phyloP scores from a whole-genome alignment of 306 rosid genomes.

The Citrullus colocynthis region DNA sequence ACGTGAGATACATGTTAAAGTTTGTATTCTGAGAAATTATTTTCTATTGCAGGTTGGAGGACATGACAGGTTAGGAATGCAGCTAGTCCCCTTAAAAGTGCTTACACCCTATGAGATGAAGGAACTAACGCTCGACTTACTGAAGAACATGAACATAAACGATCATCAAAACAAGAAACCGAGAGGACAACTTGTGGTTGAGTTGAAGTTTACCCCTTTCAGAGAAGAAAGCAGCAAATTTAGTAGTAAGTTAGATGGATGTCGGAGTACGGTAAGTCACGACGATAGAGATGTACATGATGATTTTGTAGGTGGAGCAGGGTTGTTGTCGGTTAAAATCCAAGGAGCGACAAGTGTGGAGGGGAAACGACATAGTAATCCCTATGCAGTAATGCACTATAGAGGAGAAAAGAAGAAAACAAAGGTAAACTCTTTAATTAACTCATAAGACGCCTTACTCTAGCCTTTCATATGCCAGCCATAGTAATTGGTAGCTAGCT shows the following conservation, averaged over 20 bases:
- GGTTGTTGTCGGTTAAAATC: conserved; percentile 53
- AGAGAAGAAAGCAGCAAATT: conserved; percentile 44
- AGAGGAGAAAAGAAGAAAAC: conserved; percentile 71
- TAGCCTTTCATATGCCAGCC: background rate
- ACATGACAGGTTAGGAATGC: conserved; percentile 86
- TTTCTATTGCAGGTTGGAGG: conserved; percentile 46
- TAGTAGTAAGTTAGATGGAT: conserved; percentile 19
- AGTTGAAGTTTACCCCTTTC: conserved; percentile 68
- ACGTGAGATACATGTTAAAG: background rate
- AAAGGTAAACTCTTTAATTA: conserved; percentile 32
- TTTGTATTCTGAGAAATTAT: background rate
- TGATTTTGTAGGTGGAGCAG: conserved; percentile 41
- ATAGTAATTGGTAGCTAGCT: background rate
- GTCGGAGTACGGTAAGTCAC: conserved; percentile 29
- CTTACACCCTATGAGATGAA: conserved; percentile 53
- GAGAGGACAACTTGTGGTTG: conserved; percentile 66
- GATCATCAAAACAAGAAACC: conserved; percentile 51
- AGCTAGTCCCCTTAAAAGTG: conserved; percentile 57
- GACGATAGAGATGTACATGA: conserved; percentile 17
- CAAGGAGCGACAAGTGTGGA: conserved; percentile 75
- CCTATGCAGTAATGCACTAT: conserved; percentile 47
- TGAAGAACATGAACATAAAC: conserved; percentile 51
- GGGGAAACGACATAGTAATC: conserved; percentile 70
- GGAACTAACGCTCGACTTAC: conserved; percentile 56
- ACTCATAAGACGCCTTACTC: background rate